A percentile compares a stretch with the other conserved stretches of the same genome.
Evolutionary conservation across 176 grass and related monocot species (phyloP).

Genomic region (Aegilops speltoides): DNA sequence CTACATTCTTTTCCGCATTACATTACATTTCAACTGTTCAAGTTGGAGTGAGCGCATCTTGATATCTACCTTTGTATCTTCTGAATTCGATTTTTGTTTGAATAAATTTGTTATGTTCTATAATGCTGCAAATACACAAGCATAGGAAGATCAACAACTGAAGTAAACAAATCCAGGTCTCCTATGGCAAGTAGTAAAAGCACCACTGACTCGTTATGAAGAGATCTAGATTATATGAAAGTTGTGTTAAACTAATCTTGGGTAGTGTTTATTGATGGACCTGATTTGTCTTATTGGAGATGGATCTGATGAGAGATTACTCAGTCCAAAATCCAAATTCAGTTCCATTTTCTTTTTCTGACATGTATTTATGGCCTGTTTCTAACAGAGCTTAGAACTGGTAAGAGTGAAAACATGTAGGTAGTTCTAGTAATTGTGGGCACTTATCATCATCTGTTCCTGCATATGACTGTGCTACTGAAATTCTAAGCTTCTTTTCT

Average conservation of each 20-base stretch:
- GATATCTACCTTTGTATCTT: not conserved
- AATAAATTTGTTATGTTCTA: not conserved
- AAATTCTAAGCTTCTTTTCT: not conserved
- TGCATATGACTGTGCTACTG: not conserved
- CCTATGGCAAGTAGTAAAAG: not conserved
- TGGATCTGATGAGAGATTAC: not conserved
- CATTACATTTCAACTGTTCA: not conserved
- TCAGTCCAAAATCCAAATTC: not conserved
- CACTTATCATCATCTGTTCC: not conserved
- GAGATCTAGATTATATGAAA: not conserved
- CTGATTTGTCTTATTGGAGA: not conserved
- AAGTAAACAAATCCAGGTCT: not conserved
- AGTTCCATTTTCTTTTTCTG: not conserved
- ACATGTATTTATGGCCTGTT: not conserved
- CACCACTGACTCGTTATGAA: not conserved
- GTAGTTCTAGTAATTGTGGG: not conserved
- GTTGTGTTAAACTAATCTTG: not conserved
- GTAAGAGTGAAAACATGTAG: too few species aligned
- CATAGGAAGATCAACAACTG: not conserved
- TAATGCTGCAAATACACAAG: not conserved
- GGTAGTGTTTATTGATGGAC: not conserved
- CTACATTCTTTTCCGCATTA: not conserved
- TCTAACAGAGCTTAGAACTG: not conserved
- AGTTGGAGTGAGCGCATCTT: not conserved
- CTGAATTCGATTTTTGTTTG: not conserved